phyloP scores from a whole-genome alignment of 2,329 filamentous ascomycete genomes.

The Ceratocystis albifundus region DNA sequence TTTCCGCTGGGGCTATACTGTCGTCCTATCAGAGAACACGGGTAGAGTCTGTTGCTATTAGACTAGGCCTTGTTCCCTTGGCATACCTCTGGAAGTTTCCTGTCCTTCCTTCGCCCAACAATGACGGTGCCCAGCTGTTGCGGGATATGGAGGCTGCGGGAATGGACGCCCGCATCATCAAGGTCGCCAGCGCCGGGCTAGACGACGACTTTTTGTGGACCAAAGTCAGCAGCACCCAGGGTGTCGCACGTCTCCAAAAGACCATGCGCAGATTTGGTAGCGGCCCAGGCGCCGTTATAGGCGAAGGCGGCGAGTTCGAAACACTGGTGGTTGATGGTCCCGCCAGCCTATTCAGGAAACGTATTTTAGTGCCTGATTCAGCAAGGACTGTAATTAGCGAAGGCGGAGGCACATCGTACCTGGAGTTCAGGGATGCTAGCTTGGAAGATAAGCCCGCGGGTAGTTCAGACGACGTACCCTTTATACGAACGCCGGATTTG shows the following conservation, averaged over 20 bases:
- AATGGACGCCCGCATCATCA: constrained; percentile 83
- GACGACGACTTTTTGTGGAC: constrained; percentile 71
- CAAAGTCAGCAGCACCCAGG: constrained; percentile 52
- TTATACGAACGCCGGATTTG: constrained; percentile 48
- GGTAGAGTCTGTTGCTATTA: constrained; percentile 81
- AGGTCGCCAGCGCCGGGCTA: constrained; percentile 83
- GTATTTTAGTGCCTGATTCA: constrained; percentile 49
- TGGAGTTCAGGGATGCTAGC: constrained; percentile 49
- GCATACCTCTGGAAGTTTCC: constrained; percentile 92
- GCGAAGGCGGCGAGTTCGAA: constrained; percentile 94
- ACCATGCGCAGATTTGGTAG: constrained; percentile 55
- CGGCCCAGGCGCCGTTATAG: constrained; percentile 54
- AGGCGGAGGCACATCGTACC: constrained; percentile 66
- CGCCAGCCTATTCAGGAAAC: constrained; percentile 55
- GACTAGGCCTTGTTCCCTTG: constrained; percentile 70
- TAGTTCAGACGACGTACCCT: constrained; percentile 19
- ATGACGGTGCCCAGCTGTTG: constrained; percentile 49
- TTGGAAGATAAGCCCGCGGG: constrained; percentile 36
- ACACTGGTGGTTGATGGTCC: constrained; percentile 81
- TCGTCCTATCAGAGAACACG: constrained; percentile 92
- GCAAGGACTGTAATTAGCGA: constrained; percentile 47
- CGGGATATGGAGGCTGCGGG: constrained; percentile 68
- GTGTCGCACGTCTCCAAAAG: constrained; percentile 38
- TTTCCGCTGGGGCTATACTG: constrained; percentile 83
- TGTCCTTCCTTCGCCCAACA: constrained; percentile 44